Base-by-base conservation (phyloP, 345 rosid species). In the Eucalyptus pumila region DNA sequence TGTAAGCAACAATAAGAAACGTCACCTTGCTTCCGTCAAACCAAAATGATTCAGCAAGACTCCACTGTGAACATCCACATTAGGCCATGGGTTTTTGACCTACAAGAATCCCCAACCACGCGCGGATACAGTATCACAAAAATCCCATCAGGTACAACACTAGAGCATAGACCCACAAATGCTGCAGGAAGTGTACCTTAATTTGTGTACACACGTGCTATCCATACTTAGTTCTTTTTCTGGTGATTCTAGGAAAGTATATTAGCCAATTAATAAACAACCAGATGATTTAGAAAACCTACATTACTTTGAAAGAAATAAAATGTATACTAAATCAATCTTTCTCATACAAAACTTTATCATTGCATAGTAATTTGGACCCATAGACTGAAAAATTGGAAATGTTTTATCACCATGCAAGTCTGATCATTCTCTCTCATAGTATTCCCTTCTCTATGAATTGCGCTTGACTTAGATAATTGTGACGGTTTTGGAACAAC, bases 71-170 rank as follows among this genome's bases (percentile, higher is more conserved):
- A 99, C 99, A 95, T 98, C 99, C 88, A 98, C 99, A 93, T 96
- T 96, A 48, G 99, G 99, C 99, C 99, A 98, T 8, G 99, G 99
- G 93, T 96, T 98, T 93, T 97, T 98, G 52, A 98, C 99, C 99
- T 98, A 45, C 88, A 94, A 88, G 65, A 80, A 65, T 87, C 50
- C 24, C 37, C 49, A 45, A 60, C n/a, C 65, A 54, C 40, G 40
- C 14, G 30, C 27, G 13, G 4, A 19, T 37, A 40, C 83, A 76
- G 83, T 47, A 76, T 76, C 14, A 12, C 42, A 40, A 76, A 40
- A 76, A 40, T 76, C 42, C 26, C 47, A 40, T 76, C 45, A 37
- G 27, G 6, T 37, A 76, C 83, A 37, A 37, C 83, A 72, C 45
- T 72, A 37, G 27, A 72, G 15, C 83, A 37, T 37, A 72, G 83